phyloP scores from a whole-genome alignment of 371 early-diverging fungal genomes.

The Umbelopsis sp. region DNA sequence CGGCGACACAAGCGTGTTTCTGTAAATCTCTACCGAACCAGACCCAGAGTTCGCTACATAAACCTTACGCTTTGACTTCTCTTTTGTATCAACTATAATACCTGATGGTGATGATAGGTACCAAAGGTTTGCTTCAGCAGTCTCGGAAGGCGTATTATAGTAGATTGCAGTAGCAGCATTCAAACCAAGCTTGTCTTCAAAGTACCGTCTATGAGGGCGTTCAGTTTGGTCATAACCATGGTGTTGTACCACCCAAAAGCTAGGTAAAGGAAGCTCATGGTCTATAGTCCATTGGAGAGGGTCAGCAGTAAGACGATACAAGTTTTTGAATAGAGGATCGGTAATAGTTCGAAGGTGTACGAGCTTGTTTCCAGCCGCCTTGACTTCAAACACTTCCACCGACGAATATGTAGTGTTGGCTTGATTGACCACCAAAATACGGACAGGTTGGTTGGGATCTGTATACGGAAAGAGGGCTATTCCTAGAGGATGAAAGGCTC shows the following conservation, averaged over 20 bases:
- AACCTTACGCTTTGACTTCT: background rate
- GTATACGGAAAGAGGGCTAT: background rate
- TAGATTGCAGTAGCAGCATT: background rate
- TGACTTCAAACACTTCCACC: constrained; percentile 14
- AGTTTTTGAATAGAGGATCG: background rate
- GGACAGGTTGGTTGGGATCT: background rate
- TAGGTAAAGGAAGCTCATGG: background rate
- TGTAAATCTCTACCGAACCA: background rate
- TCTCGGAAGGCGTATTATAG: constrained; percentile 9
- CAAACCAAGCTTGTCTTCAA: constrained; percentile 4
- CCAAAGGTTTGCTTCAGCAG: background rate
- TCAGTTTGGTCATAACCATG: background rate
- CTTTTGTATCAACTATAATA: background rate
- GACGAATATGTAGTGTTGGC: constrained; percentile 14
- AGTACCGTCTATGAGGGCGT: background rate
- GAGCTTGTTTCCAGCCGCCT: background rate
- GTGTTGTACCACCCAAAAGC: constrained; percentile 16
- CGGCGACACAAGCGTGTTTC: constrained; percentile 1
- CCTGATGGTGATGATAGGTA: constrained; percentile 5
- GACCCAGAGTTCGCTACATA: constrained; percentile 13
- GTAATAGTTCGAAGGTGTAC: constrained; percentile 11
- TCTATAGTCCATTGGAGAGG: background rate
- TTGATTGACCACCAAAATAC: constrained; percentile 18
- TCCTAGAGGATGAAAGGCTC: constrained; percentile 21
- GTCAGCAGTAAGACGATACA: constrained; percentile 19